Evolutionary conservation across 2,329 filamentous ascomycete genomes (phyloP).

Genomic region (Sporothrix mexicana): DNA sequence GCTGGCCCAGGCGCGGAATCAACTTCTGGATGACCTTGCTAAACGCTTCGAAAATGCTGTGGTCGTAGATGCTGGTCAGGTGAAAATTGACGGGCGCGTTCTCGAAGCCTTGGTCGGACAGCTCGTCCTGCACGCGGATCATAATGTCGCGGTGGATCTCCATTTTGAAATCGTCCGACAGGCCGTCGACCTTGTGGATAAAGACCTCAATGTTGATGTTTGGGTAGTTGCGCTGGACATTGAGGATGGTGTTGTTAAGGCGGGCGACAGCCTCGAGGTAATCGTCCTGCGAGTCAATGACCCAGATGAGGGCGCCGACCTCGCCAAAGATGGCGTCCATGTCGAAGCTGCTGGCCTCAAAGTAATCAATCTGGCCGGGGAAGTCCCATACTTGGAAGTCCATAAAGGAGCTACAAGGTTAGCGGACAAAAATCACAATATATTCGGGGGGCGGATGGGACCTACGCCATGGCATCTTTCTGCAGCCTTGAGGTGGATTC

Average conservation of each 20-base stretch:
- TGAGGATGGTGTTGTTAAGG: slow-evolving; percentile 86
- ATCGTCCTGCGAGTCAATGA: slow-evolving; percentile 97
- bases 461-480: slow-evolving; percentile 93
- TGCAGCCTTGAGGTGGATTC: slow-evolving; percentile 94
- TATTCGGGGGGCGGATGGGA: slow-evolving; percentile 33
- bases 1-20: slow-evolving; percentile 87
- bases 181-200: slow-evolving; percentile 98
- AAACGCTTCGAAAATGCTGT: slow-evolving; percentile 95
- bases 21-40: slow-evolving; percentile 98
- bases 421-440: neutral
- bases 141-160: slow-evolving; percentile 97
- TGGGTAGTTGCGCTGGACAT: slow-evolving; percentile 85
- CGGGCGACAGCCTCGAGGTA: slow-evolving; percentile 90
- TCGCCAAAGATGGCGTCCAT: slow-evolving; percentile 93
- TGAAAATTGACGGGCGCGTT: slow-evolving; percentile 95
- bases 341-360: slow-evolving; percentile 87
- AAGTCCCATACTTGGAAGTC: slow-evolving; percentile 99
- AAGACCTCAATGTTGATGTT: slow-evolving; percentile 98
- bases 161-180: slow-evolving; percentile 94
- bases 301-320: slow-evolving; percentile 94
- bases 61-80: slow-evolving; percentile 96
- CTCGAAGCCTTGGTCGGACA: slow-evolving; percentile 90
- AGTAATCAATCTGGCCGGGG: slow-evolving; percentile 87
- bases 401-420: slow-evolving; percentile 81
- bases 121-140: slow-evolving; percentile 93